Conservation (phyloP, 768 basidiomycete genomes). For the Hericium alpestre region DNA sequence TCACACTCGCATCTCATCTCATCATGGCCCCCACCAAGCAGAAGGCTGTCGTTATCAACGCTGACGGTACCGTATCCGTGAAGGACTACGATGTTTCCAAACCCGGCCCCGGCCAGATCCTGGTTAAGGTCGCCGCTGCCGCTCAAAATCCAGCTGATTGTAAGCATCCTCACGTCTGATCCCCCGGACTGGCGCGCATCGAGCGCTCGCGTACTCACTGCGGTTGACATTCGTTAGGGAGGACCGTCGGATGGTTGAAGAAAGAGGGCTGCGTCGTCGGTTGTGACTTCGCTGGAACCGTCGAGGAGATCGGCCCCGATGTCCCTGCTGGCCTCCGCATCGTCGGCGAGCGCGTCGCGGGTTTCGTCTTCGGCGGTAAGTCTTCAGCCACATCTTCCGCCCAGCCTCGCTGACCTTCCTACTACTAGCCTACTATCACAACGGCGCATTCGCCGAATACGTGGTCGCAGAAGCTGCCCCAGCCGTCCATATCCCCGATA, state of each 20-base stretch:
- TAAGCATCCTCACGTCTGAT: neutral
- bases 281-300: conserved; percentile 10
- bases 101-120: neutral
- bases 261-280: conserved; percentile 4
- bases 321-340: conserved; percentile 6
- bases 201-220: neutral
- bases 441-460: conserved; percentile 7
- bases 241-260: neutral
- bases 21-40: neutral
- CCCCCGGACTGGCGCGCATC: neutral
- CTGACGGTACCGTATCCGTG: neutral
- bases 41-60: neutral
- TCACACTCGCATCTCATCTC: neutral
- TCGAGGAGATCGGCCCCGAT: conserved; percentile 9
- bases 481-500: conserved; percentile 4
- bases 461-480: conserved; percentile 3
- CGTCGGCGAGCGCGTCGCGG: conserved; percentile 11
- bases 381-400: neutral
- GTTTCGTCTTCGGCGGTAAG: conserved; percentile 2
- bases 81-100: neutral
- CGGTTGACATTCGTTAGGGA: neutral
- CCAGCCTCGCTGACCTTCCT: neutral
- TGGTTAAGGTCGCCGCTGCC: conserved; percentile 2
- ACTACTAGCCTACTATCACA: neutral
- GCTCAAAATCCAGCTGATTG: conserved; percentile 1